Base-by-base conservation (phyloP, 305 asterid genomes). In the Fraxinus latifolia region DNA sequence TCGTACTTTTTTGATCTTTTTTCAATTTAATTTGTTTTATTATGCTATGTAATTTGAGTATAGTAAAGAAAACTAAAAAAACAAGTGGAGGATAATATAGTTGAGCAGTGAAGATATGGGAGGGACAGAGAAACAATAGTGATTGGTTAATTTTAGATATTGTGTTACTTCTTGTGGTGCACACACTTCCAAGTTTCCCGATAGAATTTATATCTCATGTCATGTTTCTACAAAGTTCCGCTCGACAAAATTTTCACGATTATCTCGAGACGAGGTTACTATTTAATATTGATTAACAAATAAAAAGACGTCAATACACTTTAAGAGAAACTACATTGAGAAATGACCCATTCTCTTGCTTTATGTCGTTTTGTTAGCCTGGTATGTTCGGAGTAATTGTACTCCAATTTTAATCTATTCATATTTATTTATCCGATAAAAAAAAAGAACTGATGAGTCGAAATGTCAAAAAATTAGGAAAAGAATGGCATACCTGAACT, bases 111-210 rank as follows among this genome's bases (percentile, higher is more conserved):
- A 37, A 71, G 79, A 84, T 82, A 81, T 78, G 31, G 79, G 68
- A 21, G 75, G 62, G 83, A 65, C 15, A 77, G 47, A 33, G 31
- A 17, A 29, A 6, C 74, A 72, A 70, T 44, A 7, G 15, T 37
- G 50, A 88, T 88, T 88, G 89, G 89, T 53, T 88, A 70, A n/a
- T 31, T 67, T 15, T 70, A 70, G 76, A 70, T 70, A 31, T 70
- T 70, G 76, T 15, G 42, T 5, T 12, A 0, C 76, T 68, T 68
- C 39, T 5, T 70, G 76, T 70, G 76, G 76, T 70, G 76, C 76
- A 70, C 42, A 15, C 5, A 70, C 44, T 70, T n/a, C 76, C 76
- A 70, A 31, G 76, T 70, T 70, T 58, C 70, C 68, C 70, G 70
- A 58, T 58, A 58, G 70, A 58, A 19, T 58, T 58, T n/a, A n/a